Base-by-base conservation (phyloP, 768 basidiomycete species). In the Trametes coccinea region DNA sequence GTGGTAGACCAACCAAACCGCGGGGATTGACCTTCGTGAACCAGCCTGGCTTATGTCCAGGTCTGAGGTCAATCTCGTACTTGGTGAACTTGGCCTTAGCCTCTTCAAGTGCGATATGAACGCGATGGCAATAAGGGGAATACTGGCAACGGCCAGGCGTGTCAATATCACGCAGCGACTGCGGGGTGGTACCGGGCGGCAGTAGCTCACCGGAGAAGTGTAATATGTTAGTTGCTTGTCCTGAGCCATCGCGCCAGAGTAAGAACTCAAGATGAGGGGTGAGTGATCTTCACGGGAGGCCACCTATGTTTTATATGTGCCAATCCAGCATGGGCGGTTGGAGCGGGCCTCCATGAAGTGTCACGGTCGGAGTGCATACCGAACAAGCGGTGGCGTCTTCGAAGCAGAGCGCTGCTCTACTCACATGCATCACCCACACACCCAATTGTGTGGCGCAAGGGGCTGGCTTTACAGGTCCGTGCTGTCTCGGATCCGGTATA, bases 91-190 rank as follows among this genome's bases (percentile, higher is more conserved):
- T 63, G 4, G 81, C 75, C 5, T 79, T 76, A 2, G 82, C 78
- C 66, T 89, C 87, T n/a, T 78, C 75, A 27, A 90, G 78, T 1
- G 87, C 85, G n/a, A 89, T 75, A 60, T 86, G 82, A n/a, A 79
- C 79, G 80, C 87, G 64, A 33, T 43, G 60, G 13, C 45, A 51
- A 44, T 59, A 62, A 44, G 49, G 47, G 0, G 47, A 59, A 16
- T 30, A 45, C 41, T 48, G 11, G 14, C 2, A 34, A 7, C 7
- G 6, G 4, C 4, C 3, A 37, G 55, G 5, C 22, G 22, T 22
- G 22, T 22, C 22, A 22, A 22, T 22, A 22, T 22, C 22, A 22
- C 22, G 22, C 22, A 22, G 22, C 22, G 22, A 22, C 22, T 22
- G 22, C 22, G 22, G 22, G 22, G 22, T 22, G 22, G 22, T 22